Base-by-base conservation (phyloP, 352 stramenopile species). In the Phytophthora pseudosyringae region DNA sequence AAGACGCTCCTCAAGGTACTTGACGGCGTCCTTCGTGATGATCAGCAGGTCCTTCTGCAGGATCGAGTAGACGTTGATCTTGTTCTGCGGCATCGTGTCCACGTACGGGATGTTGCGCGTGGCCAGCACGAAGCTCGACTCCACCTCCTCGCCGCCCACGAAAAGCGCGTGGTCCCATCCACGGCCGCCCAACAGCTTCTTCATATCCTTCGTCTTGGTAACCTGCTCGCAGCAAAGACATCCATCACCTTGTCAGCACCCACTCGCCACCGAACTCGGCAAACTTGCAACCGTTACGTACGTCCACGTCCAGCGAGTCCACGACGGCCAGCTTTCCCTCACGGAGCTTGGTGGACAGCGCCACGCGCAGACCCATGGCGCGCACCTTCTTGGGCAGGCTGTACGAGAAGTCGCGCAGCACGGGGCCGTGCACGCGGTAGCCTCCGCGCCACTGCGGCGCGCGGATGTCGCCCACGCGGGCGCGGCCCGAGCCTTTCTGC, bases 1-100 rank as follows among this genome's bases (percentile, higher is more conserved):
- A 64, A 95, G 78, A 69, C 88, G 83, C 45, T 94, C 78, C 69
- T 95, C 88, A 39, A 95, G 77, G 73, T 95, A 95, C 83, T 94
- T 94, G 71, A 91, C 83, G 28, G 88, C 83, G 59, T 94, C 87
- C 54, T 86, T 86, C 29, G 88, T 94, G 69, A 94, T 81, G 59
- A 96, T 81, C 40, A 96, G 72, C 66, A 96, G 59, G 63, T 96
- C 88, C 77, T 93, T 93, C 65, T 96, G 83, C 70, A 96, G 58
- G 73, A 96, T 94, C 69, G 88, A 93, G 80, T 96, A 96, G 38
- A 94, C 86, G 70, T 94, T 96, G 74, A 96, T 87, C 81, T 94
- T 93, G 73, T 91, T 76, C 78, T 94, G 82, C 70, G 84, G 76
- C 40, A 96, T 70, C 58, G 84, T 88, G 69, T 92, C 86, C 39